These are phyloP conservation scores for Russula sp. DNA, from an alignment of 768 basidiomycete species.

Conservation along the genomic window DNA sequence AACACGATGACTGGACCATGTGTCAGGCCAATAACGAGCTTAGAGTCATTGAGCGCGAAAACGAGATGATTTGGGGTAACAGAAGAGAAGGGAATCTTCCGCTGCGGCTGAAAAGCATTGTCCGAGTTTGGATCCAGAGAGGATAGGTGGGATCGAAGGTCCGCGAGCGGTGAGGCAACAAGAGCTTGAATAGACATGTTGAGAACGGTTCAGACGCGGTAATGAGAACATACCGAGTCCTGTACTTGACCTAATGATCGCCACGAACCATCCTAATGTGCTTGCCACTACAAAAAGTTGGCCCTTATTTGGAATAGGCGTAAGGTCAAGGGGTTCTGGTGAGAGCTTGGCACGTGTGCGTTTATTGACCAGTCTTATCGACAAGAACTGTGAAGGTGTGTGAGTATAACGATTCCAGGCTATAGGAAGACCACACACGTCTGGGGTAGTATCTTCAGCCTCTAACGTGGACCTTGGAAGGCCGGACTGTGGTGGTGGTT, in stretches of 20 bases:
- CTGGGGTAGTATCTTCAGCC: slow-evolving; percentile 28
- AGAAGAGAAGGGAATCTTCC: slow-evolving; percentile 44
- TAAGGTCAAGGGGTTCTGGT: slow-evolving; percentile 45
- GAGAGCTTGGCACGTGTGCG: slow-evolving; percentile 65
- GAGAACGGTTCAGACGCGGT: slow-evolving; percentile 1
- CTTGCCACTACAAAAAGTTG: slow-evolving; percentile 57
- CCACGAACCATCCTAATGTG: slow-evolving; percentile 67
- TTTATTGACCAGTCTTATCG: slow-evolving; percentile 49
- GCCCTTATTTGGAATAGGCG: slow-evolving; percentile 44
- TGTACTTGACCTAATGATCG: slow-evolving; percentile 44
- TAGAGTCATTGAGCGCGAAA: slow-evolving; percentile 59
- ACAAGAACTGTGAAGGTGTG: slow-evolving; percentile 39
- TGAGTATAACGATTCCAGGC: neutral
- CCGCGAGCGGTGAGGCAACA: slow-evolving; percentile 55
- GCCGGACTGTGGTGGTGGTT: slow-evolving; percentile 14
- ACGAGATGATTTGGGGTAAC: slow-evolving; percentile 52
- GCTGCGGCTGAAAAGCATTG: slow-evolving; percentile 49
- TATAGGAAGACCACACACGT: slow-evolving; percentile 13
- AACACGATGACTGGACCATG: slow-evolving; percentile 61
- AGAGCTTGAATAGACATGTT: slow-evolving; percentile 45
- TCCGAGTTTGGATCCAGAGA: slow-evolving; percentile 42
- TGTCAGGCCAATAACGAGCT: slow-evolving; percentile 55
- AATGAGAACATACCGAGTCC: slow-evolving; percentile 34
- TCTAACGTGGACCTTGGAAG: slow-evolving; percentile 20
- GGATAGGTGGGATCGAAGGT: slow-evolving; percentile 55